A percentile compares a stretch with the other conserved stretches of the same genome.
These are phyloP conservation scores for Ceratocystis colombiana DNA, from an alignment of 2,329 filamentous ascomycete genomes.

Conservation along the genomic window DNA sequence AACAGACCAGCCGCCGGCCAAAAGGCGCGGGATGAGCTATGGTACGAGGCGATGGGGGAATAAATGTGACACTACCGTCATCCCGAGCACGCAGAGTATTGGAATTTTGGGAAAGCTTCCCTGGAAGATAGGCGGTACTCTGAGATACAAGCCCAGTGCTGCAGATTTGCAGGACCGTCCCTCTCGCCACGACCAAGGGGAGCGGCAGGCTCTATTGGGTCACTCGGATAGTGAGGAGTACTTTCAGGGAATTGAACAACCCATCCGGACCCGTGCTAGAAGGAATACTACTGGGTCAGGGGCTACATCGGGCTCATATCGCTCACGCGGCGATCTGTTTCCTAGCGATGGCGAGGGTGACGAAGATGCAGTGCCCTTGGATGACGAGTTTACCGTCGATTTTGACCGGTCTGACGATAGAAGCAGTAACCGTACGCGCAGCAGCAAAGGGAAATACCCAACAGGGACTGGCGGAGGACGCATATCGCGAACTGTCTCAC, in stretches of 20 bases:
- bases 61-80: conserved; percentile 79
- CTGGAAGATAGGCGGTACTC: conserved; percentile 69
- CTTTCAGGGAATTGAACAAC: conserved; percentile 40
- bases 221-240: conserved; percentile 31
- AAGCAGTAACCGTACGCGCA: conserved; percentile 55
- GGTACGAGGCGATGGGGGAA: conserved; percentile 49
- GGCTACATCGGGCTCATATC: conserved; percentile 73
- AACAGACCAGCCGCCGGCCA: conserved; percentile 54
- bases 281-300: conserved; percentile 72
- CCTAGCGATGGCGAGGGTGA: conserved; percentile 78
- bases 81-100: conserved; percentile 73
- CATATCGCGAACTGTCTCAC: conserved; percentile 46
- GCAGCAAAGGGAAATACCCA: conserved; percentile 50
- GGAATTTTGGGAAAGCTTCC: conserved; percentile 77
- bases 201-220: conserved; percentile 60
- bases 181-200: conserved; percentile 42
- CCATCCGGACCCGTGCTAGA: conserved; percentile 40
- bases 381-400: conserved; percentile 82
- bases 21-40: conserved; percentile 82
- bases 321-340: conserved; percentile 81
- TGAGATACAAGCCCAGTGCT: conserved; percentile 82
- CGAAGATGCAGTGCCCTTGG: conserved; percentile 84
- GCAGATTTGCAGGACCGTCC: conserved; percentile 86
- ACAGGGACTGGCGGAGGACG: conserved; percentile 30
- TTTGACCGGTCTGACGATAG: conserved; percentile 68